These are phyloP conservation scores for Penicillium simplicissimum DNA, from an alignment of 495 filamentous ascomycete genomes.

Conservation along the genomic window DNA sequence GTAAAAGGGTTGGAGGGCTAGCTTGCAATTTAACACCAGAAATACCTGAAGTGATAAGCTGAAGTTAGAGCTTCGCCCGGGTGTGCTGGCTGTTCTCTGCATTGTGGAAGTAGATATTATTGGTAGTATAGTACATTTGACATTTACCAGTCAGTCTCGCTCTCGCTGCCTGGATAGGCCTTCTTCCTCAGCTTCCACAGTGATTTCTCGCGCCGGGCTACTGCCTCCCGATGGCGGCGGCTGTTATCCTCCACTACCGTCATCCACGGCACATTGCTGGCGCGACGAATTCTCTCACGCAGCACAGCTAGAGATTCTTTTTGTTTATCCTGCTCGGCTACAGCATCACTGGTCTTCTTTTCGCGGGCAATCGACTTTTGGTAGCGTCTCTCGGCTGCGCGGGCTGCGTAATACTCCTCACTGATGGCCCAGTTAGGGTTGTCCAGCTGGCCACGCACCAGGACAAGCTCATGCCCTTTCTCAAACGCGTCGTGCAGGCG, in stretches of 20 bases:
- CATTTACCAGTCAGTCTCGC: constrained; percentile 41
- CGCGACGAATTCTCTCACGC: constrained; percentile 39
- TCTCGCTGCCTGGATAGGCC: constrained; percentile 45
- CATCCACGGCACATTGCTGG: constrained; percentile 50
- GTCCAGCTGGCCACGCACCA: constrained; percentile 55
- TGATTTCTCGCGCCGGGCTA: constrained; percentile 36
- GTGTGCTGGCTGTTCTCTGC: neutral
- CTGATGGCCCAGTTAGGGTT: constrained; percentile 53
- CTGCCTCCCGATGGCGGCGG: constrained; percentile 33
- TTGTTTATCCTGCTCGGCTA: constrained; percentile 19
- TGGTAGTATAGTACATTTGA: neutral
- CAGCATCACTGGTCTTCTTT: constrained; percentile 26
- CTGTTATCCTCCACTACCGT: constrained; percentile 45
- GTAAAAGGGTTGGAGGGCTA: neutral
- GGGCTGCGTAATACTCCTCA: constrained; percentile 46
- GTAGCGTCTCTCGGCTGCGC: constrained; percentile 39
- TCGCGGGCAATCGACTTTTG: constrained; percentile 24
- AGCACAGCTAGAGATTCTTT: constrained; percentile 28
- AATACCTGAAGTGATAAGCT: neutral
- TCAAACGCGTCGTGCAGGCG: constrained; percentile 35
- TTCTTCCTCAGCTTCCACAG: constrained; percentile 51
- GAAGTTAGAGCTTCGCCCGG: constrained; percentile 6
- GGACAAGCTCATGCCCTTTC: constrained; percentile 42
- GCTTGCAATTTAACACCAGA: neutral
- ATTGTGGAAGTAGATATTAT: neutral